A percentile compares a stretch with the other conserved stretches of the same genome.
phyloP scores from a whole-genome alignment of 2,329 filamentous ascomycete species.

The Cordyceps tenuipes region DNA sequence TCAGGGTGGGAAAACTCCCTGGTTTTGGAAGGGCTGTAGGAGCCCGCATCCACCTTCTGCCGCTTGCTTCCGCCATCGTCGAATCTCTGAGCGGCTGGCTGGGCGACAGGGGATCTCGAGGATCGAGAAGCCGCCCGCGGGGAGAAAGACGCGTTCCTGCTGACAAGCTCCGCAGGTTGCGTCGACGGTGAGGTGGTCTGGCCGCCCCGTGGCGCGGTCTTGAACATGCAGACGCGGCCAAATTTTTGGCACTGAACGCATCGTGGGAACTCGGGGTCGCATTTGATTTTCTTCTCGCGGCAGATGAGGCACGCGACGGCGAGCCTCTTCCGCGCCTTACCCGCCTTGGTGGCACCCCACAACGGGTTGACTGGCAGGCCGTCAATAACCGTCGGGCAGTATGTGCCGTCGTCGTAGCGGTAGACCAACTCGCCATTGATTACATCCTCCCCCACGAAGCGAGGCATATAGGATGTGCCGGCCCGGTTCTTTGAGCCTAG shows the following conservation, averaged over 20 bases:
- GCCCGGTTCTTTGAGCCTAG: slow-evolving; percentile 63
- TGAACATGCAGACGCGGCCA: slow-evolving; percentile 74
- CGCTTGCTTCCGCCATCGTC: slow-evolving; percentile 31
- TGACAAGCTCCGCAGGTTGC: slow-evolving; percentile 42
- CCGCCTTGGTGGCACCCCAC: slow-evolving; percentile 91
- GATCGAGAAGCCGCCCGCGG: slow-evolving; percentile 20
- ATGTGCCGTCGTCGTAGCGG: slow-evolving; percentile 76
- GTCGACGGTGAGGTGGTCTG: slow-evolving; percentile 49
- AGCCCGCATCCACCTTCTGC: slow-evolving; percentile 38
- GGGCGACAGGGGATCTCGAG: slow-evolving; percentile 18
- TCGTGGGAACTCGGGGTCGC: slow-evolving; percentile 77
- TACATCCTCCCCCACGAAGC: slow-evolving; percentile 55
- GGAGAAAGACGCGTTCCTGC: slow-evolving; percentile 29
- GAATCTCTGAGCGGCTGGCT: background rate
- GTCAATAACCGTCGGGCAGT: slow-evolving; percentile 76
- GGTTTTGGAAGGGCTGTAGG: slow-evolving; percentile 29
- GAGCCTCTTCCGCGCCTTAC: slow-evolving; percentile 82
- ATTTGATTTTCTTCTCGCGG: slow-evolving; percentile 96
- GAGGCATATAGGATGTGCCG: slow-evolving; percentile 57
- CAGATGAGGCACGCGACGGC: slow-evolving; percentile 91
- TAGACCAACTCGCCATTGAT: slow-evolving; percentile 75
- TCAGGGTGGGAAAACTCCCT: slow-evolving; percentile 25
- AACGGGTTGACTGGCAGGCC: slow-evolving; percentile 84
- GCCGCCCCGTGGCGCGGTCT: slow-evolving; percentile 62
- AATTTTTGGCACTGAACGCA: slow-evolving; percentile 92